Base-by-base conservation (phyloP, 805 yeast species). In the Ogataea sp. region DNA sequence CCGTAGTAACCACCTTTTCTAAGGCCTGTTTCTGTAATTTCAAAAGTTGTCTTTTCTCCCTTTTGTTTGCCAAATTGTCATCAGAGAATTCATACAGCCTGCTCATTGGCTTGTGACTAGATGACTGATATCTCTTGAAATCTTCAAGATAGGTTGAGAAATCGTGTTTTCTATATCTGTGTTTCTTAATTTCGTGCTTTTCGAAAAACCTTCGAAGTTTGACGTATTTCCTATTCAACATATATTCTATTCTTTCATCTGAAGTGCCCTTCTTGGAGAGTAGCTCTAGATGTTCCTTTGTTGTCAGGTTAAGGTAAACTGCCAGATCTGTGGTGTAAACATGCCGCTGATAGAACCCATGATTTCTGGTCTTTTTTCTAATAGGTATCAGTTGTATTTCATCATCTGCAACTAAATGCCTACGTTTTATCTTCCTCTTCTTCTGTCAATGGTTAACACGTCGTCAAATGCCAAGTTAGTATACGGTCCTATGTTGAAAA, bases 291-390 rank as follows among this genome's bases (percentile, higher is more conserved):
- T 56, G 50, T 1, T 43, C 20, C 26, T 46, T 47, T 1, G 57
- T 29, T 3, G 61, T 51, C 9, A 62, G 40, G 18, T 47, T 48
- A 18, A 62, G 42, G 37, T 55, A 59, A 20, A 52, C 59, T 0
- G 65, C 59, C 2, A 63, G 48, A 42, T 59, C 59, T 1, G 57
- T 56, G 0, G 64, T 59, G 39, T 54, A 61, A 9, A 58, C 58
- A 42, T 62, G 65, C 9, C 61, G 44, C 36, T 61, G 62, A 20
- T 50, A 40, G 36, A 61, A 62, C 6, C 48, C 50, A 37, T 46
- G 53, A 13, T 39, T 32, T 31, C 61, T 46, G 18, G 56, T 43
- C 27, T 39, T 49, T 25, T 16, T 24, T 18, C 24, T 16, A 4
- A 20, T 9, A 24, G 20, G n/a, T n/a, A n/a, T n/a, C n/a, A n/a